Evolutionary conservation across 148 eudicot genomes (phyloP).

Genomic region (Chenopodium suecicum): DNA sequence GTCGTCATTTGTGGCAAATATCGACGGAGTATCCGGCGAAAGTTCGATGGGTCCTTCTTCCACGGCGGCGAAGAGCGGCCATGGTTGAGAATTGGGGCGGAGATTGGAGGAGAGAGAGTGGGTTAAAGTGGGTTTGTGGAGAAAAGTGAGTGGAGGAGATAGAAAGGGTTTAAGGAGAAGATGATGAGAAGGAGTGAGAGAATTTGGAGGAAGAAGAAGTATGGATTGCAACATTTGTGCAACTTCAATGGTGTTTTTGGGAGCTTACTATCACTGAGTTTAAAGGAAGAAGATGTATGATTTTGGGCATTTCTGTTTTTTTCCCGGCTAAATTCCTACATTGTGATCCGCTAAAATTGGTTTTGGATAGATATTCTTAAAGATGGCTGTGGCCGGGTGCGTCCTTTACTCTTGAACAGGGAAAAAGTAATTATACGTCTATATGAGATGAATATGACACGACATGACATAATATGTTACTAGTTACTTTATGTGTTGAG

Average conservation of each 20-base stretch:
- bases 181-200: conserved; percentile 17
- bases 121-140: conserved; percentile 31
- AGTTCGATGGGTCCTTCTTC: conserved; percentile 77
- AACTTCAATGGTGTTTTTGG: neutral
- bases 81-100: conserved; percentile 29
- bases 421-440: no score
- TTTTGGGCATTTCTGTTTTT: no score
- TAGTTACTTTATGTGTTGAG: no score
- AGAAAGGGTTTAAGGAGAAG: conserved; percentile 21
- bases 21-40: conserved; percentile 51
- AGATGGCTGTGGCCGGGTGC: no score
- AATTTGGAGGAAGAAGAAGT: conserved; percentile 24
- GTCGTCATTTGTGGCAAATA: conserved; percentile 65
- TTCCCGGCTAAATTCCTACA: no score
- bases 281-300: neutral
- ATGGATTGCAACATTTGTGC: conserved; percentile 50
- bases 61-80: conserved; percentile 21
- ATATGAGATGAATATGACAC: no score
- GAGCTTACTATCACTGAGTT: neutral
- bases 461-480: no score
- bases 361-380: no score
- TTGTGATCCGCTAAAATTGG: no score
- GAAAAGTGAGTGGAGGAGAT: conserved; percentile 21
- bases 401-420: no score
- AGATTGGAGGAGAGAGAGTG: conserved; percentile 30